Evolutionary conservation across 2,329 filamentous ascomycete genomes (phyloP).

Genomic region (Lizonia empirigonia): DNA sequence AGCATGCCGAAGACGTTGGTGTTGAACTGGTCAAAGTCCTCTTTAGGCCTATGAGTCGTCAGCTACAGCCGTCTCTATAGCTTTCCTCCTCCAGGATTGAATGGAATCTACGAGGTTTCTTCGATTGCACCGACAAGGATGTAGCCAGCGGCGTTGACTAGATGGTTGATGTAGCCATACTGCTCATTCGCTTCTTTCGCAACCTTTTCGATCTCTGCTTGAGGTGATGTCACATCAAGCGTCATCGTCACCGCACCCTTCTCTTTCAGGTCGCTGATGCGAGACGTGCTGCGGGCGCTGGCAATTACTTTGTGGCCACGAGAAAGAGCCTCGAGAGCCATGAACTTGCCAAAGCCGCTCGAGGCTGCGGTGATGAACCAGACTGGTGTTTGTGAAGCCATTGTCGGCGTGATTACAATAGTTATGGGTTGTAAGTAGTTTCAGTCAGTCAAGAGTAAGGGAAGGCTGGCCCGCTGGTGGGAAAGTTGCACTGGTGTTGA

Average conservation of each 20-base stretch:
- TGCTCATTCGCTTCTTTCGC: conserved; percentile 47
- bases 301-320: conserved; percentile 57
- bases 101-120: conserved; percentile 49
- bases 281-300: conserved; percentile 50
- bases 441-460: no score
- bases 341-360: conserved; percentile 54
- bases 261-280: conserved; percentile 44
- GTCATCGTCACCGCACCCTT: conserved; percentile 45
- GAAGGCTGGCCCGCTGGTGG: not conserved
- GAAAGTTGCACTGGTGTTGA: not conserved
- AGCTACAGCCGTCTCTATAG: conserved; percentile 5
- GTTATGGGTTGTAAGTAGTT: no score
- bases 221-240: conserved; percentile 51
- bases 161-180: conserved; percentile 53
- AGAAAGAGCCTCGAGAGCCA: conserved; percentile 52
- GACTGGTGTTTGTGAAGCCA: conserved; percentile 37
- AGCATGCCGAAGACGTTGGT: conserved; percentile 62
- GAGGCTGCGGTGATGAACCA: conserved; percentile 60
- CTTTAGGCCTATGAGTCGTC: conserved; percentile 44
- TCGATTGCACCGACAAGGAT: conserved; percentile 54
- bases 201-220: conserved; percentile 43
- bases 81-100: not conserved
- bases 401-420: not conserved
- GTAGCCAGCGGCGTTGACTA: conserved; percentile 57
- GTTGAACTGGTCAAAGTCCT: conserved; percentile 53